Percentiles rank a stretch among this genome's conserved stretches.
Conservation (phyloP, 495 filamentous ascomycete species). For the Hypoxylon subgilvum region DNA sequence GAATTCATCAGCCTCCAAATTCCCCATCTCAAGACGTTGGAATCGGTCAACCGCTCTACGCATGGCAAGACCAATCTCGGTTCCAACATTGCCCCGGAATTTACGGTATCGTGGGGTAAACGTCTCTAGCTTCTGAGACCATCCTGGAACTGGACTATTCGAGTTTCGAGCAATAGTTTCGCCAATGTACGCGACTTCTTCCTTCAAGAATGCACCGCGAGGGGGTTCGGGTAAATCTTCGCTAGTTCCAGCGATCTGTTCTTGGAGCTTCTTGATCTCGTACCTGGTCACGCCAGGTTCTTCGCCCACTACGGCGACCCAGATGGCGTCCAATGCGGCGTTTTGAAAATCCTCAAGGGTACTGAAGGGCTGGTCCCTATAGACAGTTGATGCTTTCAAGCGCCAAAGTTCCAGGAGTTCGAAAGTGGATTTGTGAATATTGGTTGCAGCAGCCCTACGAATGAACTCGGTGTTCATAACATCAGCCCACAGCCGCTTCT, state of each 20-base stretch:
- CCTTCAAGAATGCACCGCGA: conserved; percentile 19
- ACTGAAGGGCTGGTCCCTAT: too few relatives aligned
- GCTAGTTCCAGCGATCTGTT: conserved; percentile 24
- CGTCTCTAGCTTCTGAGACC: conserved; percentile 20
- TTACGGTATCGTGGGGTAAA: conserved; percentile 33
- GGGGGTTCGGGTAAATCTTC: conserved; percentile 10
- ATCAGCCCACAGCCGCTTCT: conserved; percentile 45
- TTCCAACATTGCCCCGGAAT: conserved; percentile 17
- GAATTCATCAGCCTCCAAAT: conserved; percentile 25
- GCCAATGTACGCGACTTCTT: conserved; percentile 36
- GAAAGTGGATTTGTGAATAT: conserved; percentile 34
- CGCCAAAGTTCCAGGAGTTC: conserved; percentile 47
- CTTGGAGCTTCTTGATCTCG: conserved; percentile 29
- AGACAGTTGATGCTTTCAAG: too few relatives aligned
- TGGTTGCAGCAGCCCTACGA: conserved; percentile 37
- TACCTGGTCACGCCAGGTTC: too few relatives aligned
- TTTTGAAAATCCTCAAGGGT: conserved; percentile 40
- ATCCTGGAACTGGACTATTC: conserved; percentile 15
- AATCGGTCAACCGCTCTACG: conserved; percentile 32
- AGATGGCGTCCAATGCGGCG: conserved; percentile 47
- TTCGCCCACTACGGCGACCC: conserved; percentile 42
- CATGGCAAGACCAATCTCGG: conserved; percentile 35
- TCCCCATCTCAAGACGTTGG: conserved; percentile 16
- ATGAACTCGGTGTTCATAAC: conserved; percentile 44
- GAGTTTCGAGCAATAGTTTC: conserved; percentile 17